Evolutionary conservation across 176 grass and related monocot species (phyloP), one percentile per base, ranked within the genome.

Genomic region (Saccharum spontaneum): DNA sequence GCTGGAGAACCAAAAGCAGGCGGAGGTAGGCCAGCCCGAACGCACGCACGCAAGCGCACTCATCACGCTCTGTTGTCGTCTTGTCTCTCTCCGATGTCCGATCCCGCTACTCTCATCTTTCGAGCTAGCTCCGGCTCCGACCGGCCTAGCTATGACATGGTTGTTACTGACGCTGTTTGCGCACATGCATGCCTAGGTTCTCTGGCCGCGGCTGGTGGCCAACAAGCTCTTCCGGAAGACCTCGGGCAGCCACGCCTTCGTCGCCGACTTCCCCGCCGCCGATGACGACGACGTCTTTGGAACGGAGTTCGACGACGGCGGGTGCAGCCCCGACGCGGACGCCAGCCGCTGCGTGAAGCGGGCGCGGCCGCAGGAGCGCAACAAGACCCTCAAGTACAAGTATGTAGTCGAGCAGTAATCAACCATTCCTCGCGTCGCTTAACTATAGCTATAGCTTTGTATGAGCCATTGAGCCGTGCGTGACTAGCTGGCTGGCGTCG

Each of bases 151-250:
- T 36, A 18, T 4, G 77, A 3, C 13, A 20, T 45, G 37, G 40
- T 41, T 44, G 6, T 57, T 57, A 23, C 22, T 57, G 18, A 54
- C 54, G 55, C 55, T 60, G 22, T 23, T 22, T 60, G 55, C 55
- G 20, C 55, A 59, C 55, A 59, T 57, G 15, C 75, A 66, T 50
- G 84, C 73, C 52, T 46, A 99, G 97, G 91, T 96, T 38, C 89
- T 86, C 23, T 96, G 97, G 97, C 97, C 94, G 10, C 86, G 84
- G 88, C 80, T 96, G 60, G 91, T 99, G 78, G 97, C 86, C 64
- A 96, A 87, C 91, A 99, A 99, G 91, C 82, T 99, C 67, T 90
- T 99, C 79, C 63, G 83, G 10, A 86, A 84, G 57, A 79, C 97
- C 0, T 87, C 92, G 15, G 90, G 97, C 67, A 90, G 90, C 84